Evolutionary conservation across 2,329 filamentous ascomycete genomes (phyloP), one percentile per base, ranked within the genome.

Genomic region (Paraconiothyrium brasiliense): DNA sequence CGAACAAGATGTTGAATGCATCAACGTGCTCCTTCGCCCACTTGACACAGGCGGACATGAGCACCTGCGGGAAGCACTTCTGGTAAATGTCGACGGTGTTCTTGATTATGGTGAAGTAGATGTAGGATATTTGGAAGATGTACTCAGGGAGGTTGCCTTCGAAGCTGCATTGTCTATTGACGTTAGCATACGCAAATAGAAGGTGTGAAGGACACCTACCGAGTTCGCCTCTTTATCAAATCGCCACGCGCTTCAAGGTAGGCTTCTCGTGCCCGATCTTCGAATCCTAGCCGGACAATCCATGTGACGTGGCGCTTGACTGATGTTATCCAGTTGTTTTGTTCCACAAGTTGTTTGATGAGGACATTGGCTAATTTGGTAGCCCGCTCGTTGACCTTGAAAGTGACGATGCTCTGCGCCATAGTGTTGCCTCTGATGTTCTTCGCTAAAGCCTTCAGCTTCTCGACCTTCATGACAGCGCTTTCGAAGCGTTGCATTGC

Each of bases 21-120:
- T 97, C 94, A 1, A 98, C 89, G 75, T 97, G 90, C 70, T 95
- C 91, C 79, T 97, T 98, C n/a, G 93, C 94, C 95, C 95, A 99
- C 75, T 94, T 96, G 71, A 99, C 94, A 71, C 93, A 97, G 0
- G 94, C 93, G 72, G 93, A 97, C 86, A 95, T 96, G 83, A 95
- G 92, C 14, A 89, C 84, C 30, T 92, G 86, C 11, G 93, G 90
- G 76, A 98, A 98, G 64, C 78, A 80, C 57, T 84, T 83, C 74
- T 97, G 93, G 79, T 95, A 97, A 73, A 92, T 94, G 72, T 87
- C 87, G 62, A 98, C 91, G 0, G 95, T 98, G 79, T 98, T 97
- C 70, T 92, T 90, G 75, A 99, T 94, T 67, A 97, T 86, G 57
- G 90, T 93, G 80, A 99, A 99, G 79, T 97, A 97, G 60, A 97